Percentiles rank a stretch among this genome's conserved stretches.
Conservation (phyloP, 2,329 filamentous ascomycete genomes). For the Chaetomium sp. region DNA sequence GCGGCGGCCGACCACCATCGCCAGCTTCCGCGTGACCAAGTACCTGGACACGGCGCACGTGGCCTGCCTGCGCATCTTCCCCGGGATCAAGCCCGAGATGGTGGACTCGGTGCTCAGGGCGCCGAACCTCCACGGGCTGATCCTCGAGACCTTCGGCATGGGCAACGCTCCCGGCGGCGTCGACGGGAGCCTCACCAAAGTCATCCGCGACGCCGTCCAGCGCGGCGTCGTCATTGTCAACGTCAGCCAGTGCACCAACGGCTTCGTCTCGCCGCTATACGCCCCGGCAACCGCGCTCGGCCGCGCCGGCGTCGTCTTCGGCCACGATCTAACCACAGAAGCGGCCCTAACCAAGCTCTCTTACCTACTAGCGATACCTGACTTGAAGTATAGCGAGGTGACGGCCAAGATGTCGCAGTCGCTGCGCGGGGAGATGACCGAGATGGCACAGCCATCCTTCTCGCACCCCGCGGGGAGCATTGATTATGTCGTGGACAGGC, state of each 20-base stretch:
- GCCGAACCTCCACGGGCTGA: slow-evolving; percentile 75
- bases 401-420: slow-evolving; percentile 71
- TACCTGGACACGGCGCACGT: slow-evolving; percentile 85
- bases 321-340: slow-evolving; percentile 85
- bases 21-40: slow-evolving; percentile 72
- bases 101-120: slow-evolving; percentile 79
- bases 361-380: slow-evolving; percentile 73
- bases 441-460: slow-evolving; percentile 71
- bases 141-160: slow-evolving; percentile 91
- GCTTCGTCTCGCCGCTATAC: slow-evolving; percentile 77
- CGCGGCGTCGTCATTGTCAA: slow-evolving; percentile 86
- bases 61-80: slow-evolving; percentile 86
- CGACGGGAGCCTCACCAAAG: slow-evolving; percentile 76
- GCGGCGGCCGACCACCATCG: slow-evolving; percentile 70
- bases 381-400: slow-evolving; percentile 66
- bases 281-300: slow-evolving; percentile 77
- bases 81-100: slow-evolving; percentile 92
- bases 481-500: slow-evolving; percentile 46
- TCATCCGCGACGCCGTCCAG: slow-evolving; percentile 74
- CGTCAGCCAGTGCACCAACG: slow-evolving; percentile 83
- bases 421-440: slow-evolving; percentile 83
- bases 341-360: slow-evolving; percentile 89
- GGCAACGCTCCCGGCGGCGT: slow-evolving; percentile 85
- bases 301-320: slow-evolving; percentile 83
- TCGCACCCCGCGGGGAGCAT: slow-evolving; percentile 66